Evolutionary conservation across 371 early-diverging fungal genomes (phyloP), one percentile per base, ranked within the genome.

Genomic region (Rhizomucor pusillus): DNA sequence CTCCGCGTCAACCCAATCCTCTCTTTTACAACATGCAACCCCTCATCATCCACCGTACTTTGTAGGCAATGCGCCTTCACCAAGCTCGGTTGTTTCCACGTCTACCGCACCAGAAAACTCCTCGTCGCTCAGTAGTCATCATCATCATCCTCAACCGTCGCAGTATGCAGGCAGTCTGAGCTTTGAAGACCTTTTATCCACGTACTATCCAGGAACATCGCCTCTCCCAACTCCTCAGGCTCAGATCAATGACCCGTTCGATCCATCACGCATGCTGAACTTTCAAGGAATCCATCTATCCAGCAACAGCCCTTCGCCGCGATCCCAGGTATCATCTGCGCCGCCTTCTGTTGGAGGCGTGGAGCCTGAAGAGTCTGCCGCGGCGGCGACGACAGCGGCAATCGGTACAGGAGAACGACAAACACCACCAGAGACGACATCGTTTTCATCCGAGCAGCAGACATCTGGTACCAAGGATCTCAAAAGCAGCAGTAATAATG

Each of bases 101-200:
- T 52, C 58, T 29, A 47, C 52, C 33, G 47, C 47, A n/a, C n/a
- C n/a, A 11, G 58, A 54, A 35, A 46, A 46, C 18, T 36, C 46
- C 18, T 23, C 20, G 3, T n/a, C 9, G 13, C 48, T n/a, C n/a
- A n/a, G 7, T 29, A 1, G n/a, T 43, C 19, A 20, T n/a, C 44
- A 44, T 13, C 25, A 39, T 7, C 51, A 19, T 39, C 39, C 5
- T 11, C 40, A 35, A 16, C 48, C 48, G 9, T 35, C 18, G 35
- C 40, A 29, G 45, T 36, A 60, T 23, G 44, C 47, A n/a, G 57
- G 57, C 33, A 43, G 22, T 50, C 45, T 57, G 5, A 50, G 51
- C n/a, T 57, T 57, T 37, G 57, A 57, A 44, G 57, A 51, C 19
- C 51, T 57, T 12, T 29, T 57, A 20, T 16, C 44, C 16, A 50